A percentile compares a stretch with the other conserved stretches of the same genome.
These are phyloP conservation scores for Castanea mollissima DNA, from an alignment of 306 rosid genomes.

Conservation along the genomic window DNA sequence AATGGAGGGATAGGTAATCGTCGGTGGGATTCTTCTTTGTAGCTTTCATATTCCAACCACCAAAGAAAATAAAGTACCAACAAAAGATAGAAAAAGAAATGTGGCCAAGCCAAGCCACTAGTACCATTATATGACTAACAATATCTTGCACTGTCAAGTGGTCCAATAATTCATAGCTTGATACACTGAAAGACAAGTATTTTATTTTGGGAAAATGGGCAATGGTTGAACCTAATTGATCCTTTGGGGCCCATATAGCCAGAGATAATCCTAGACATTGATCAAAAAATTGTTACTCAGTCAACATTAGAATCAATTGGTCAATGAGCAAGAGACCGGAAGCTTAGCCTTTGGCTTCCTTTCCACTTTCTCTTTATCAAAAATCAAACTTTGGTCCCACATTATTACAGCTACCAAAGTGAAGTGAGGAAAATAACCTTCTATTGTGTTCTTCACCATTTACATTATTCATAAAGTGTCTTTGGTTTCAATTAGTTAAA, in stretches of 20 bases:
- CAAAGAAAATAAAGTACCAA: neutral
- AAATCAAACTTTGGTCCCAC: slow-evolving; percentile 10
- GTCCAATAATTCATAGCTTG: neutral
- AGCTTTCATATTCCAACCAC: slow-evolving; percentile 13
- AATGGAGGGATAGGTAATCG: neutral
- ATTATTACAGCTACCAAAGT: neutral
- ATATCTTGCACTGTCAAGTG: neutral
- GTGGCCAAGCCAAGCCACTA: slow-evolving; percentile 1
- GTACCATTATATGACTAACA: neutral
- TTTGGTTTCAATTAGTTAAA: no score
- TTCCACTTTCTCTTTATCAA: slow-evolving; percentile 33
- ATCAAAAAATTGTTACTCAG: neutral
- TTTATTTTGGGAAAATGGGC: neutral
- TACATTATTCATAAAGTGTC: no score
- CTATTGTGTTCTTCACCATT: no score
- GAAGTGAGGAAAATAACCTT: neutral
- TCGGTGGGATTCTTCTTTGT: slow-evolving; percentile 49
- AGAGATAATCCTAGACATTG: slow-evolving; percentile 20
- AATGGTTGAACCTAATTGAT: neutral
- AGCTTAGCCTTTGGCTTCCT: neutral
- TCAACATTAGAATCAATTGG: slow-evolving; percentile 12
- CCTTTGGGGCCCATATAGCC: slow-evolving; percentile 22
- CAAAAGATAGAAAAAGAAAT: slow-evolving; percentile 8
- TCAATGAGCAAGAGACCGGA: neutral
- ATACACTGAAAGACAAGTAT: neutral